These are phyloP conservation scores for Naganishia vishniacii DNA, from an alignment of 768 basidiomycete genomes.

Conservation along the genomic window DNA sequence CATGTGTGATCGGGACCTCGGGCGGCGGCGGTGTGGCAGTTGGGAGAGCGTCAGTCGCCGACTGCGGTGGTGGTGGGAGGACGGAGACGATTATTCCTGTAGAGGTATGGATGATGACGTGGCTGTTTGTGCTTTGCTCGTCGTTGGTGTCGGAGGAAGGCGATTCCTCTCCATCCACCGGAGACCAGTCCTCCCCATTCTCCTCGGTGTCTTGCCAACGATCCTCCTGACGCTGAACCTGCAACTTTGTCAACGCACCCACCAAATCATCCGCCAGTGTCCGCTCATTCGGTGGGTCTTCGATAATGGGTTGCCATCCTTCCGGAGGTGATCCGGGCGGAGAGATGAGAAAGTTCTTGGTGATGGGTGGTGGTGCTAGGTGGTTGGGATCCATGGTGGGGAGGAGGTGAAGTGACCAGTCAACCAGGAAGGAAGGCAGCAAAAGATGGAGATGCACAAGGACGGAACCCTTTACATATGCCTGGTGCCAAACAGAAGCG, in stretches of 20 bases:
- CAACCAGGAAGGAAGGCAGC: conserved; percentile 47
- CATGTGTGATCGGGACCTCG: conserved; percentile 6
- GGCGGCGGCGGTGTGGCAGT: background rate
- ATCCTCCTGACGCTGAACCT: conserved; percentile 52
- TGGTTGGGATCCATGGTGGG: conserved; percentile 49
- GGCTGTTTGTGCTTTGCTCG: background rate
- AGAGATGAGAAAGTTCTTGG: conserved; percentile 95
- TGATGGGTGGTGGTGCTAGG: conserved; percentile 68
- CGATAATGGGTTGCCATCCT: conserved; percentile 85
- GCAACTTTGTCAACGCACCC: conserved; percentile 65
- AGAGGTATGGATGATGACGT: conserved; percentile 7
- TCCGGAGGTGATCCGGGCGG: conserved; percentile 96
- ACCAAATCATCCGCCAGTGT: conserved; percentile 87
- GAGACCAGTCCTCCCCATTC: background rate
- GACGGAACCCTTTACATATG: background rate
- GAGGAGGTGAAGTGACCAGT: conserved; percentile 38
- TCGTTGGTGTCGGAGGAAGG: background rate
- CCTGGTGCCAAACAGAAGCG: conserved; percentile 5
- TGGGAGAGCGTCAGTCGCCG: background rate
- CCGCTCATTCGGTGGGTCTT: conserved; percentile 78
- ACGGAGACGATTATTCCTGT: conserved; percentile 15
- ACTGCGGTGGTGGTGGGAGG: background rate
- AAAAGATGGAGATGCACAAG: background rate
- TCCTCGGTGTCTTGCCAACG: conserved; percentile 58
- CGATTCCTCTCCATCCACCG: background rate